phyloP scores from a whole-genome alignment of 192 early-diverging fungal species.

The Coemansia sp. region DNA sequence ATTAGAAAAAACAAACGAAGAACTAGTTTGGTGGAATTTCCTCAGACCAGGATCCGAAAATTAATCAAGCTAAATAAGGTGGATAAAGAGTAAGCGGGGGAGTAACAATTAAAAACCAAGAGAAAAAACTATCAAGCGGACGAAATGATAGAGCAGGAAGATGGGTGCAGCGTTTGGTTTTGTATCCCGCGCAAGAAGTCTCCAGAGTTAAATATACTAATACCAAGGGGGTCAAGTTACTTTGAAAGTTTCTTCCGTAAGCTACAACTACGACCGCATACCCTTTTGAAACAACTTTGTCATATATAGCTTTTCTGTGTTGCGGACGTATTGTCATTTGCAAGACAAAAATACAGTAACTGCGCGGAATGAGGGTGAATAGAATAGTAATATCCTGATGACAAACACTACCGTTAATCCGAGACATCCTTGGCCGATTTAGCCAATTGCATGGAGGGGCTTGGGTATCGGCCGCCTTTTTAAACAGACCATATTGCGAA shows the following conservation, averaged over 20 bases:
- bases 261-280: neutral
- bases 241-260: neutral
- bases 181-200: neutral
- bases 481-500: neutral
- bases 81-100: neutral
- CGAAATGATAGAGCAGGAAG: neutral
- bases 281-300: slow-evolving; percentile 6
- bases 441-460: neutral
- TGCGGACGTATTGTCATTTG: neutral
- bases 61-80: neutral
- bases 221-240: too few species aligned
- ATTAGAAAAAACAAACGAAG: neutral
- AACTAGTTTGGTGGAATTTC: neutral
- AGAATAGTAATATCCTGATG: neutral
- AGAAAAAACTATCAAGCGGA: neutral
- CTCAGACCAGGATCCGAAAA: neutral
- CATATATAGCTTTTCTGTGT: slow-evolving; percentile 4
- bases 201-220: neutral
- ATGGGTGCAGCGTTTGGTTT: neutral
- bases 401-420: neutral
- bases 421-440: slow-evolving; percentile 1
- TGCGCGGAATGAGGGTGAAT: neutral
- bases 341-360: slow-evolving; percentile 13
- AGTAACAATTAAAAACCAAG: neutral
- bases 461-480: too few species aligned